Base-by-base conservation (phyloP, 2,329 filamentous ascomycete species). In the Colletotrichum sp. region DNA sequence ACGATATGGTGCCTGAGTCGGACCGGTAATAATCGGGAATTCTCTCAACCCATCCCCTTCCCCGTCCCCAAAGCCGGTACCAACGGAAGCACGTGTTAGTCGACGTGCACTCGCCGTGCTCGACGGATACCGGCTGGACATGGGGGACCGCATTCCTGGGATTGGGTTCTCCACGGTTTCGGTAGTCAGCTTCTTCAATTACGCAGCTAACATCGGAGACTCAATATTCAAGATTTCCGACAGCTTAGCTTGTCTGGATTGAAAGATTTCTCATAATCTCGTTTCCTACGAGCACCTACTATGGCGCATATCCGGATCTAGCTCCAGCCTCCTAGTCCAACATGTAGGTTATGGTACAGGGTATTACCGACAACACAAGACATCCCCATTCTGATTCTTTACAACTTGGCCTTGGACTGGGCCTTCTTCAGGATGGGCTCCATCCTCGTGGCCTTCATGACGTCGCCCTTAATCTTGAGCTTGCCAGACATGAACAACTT, bases 361-460 rank as follows among this genome's bases (percentile, higher is more conserved):
- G 76, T 77, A 77, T 77, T 76, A 66, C 61, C 68, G 58, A 76
- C 64, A 76, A 67, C 55, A 34, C 58, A 68, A 2, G 16, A 69
- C 30, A 21, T 63, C 58, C 58, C 36, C 61, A 36, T 18, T 28
- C 6, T 52, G 26, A n/a, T n/a, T 65, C 64, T 82, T 88, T 92
- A 96, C 87, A 98, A 88, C 91, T 98, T 98, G 80, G 95, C 91
- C 90, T 95, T 94, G 82, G 88, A 90, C 88, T 95, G 94, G 48
- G 95, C 94, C 90, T 96, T 97, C 90, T 95, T 96, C 79, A 98
- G 88, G 82, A 99, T 94, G 55, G 95, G 94, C 87, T 98, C 96
- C 87, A 98, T 92, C 93, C 98, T 98, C 76, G 96, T 98, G 48
- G 97, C 94, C 92, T 98, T 98, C 96, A 99, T 99, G 77, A 99